These are phyloP conservation scores for Cercospora sesami DNA, from an alignment of 2,329 filamentous ascomycete species.

Conservation along the genomic window DNA sequence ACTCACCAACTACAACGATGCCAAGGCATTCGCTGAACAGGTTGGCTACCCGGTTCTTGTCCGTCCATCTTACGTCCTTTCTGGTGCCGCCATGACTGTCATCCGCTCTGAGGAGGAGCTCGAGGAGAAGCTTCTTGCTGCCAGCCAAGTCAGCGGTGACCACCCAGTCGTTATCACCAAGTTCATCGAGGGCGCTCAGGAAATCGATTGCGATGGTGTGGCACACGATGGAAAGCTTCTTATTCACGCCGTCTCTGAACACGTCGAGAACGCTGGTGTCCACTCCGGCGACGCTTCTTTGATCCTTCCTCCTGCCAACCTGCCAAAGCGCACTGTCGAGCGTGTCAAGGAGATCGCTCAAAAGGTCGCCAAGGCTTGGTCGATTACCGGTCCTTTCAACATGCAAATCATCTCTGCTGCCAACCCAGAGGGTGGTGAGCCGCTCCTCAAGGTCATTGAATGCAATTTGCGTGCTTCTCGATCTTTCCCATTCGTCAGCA, in stretches of 20 bases:
- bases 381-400: slow-evolving; percentile 97
- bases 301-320: slow-evolving; percentile 79
- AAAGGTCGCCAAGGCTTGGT: slow-evolving; percentile 96
- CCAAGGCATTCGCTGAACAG: slow-evolving; percentile 78
- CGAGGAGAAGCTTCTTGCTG: slow-evolving; percentile 90
- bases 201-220: slow-evolving; percentile 95
- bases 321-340: slow-evolving; percentile 74
- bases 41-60: slow-evolving; percentile 95
- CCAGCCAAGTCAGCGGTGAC: slow-evolving; percentile 86
- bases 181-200: slow-evolving; percentile 94
- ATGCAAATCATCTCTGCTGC: slow-evolving; percentile 99
- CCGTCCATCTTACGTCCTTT: slow-evolving; percentile 91
- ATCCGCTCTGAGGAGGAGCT: slow-evolving; percentile 86
- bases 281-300: slow-evolving; percentile 97
- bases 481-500: slow-evolving; percentile 97
- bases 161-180: slow-evolving; percentile 98
- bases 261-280: slow-evolving; percentile 95
- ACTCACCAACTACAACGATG: slow-evolving; percentile 82
- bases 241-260: slow-evolving; percentile 89
- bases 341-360: slow-evolving; percentile 93
- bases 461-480: slow-evolving; percentile 97
- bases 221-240: slow-evolving; percentile 82
- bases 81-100: slow-evolving; percentile 97
- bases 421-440: slow-evolving; percentile 70
- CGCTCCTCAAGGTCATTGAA: slow-evolving; percentile 90